Conservation (phyloP, 1,284 basidiomycete genomes). For the Heliocybe sulcata region DNA sequence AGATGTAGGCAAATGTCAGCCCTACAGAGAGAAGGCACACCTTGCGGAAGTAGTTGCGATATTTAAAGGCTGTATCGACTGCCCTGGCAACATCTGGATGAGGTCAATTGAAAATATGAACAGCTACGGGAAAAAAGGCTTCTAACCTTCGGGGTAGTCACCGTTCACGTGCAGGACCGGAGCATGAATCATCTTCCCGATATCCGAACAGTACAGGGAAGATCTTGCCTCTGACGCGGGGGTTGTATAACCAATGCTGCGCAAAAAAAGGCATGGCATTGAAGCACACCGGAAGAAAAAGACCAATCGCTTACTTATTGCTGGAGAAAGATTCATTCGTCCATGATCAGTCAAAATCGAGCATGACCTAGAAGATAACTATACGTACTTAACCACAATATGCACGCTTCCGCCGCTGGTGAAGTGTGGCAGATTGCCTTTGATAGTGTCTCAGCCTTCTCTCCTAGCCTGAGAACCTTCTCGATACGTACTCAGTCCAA, state of each 20-base stretch:
- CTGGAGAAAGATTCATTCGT: conserved; percentile 24
- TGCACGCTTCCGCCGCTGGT: conserved; percentile 86
- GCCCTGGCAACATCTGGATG: conserved; percentile 67
- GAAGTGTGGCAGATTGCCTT: conserved; percentile 81
- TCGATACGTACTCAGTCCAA: conserved; percentile 62
- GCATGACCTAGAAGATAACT: neutral
- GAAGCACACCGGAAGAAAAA: conserved; percentile 8
- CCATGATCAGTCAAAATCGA: conserved; percentile 4
- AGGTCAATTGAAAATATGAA: neutral
- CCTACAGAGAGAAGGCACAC: conserved; percentile 17
- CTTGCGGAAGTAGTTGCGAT: conserved; percentile 80
- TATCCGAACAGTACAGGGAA: conserved; percentile 82
- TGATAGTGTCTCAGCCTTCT: neutral
- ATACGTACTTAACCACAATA: conserved; percentile 82
- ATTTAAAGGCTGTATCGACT: conserved; percentile 75
- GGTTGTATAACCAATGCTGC: conserved; percentile 86
- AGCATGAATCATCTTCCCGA: conserved; percentile 85
- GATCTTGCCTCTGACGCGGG: conserved; percentile 78
- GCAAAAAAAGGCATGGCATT: neutral
- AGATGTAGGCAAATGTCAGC: neutral
- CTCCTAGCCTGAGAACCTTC: neutral
- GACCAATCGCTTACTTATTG: conserved; percentile 33
- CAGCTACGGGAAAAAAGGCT: conserved; percentile 8
- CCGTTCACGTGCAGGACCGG: conserved; percentile 91
- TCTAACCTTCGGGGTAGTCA: conserved; percentile 77